Evolutionary conservation across 1,284 basidiomycete genomes (phyloP).

Genomic region (Taiwanofungus camphoratus): DNA sequence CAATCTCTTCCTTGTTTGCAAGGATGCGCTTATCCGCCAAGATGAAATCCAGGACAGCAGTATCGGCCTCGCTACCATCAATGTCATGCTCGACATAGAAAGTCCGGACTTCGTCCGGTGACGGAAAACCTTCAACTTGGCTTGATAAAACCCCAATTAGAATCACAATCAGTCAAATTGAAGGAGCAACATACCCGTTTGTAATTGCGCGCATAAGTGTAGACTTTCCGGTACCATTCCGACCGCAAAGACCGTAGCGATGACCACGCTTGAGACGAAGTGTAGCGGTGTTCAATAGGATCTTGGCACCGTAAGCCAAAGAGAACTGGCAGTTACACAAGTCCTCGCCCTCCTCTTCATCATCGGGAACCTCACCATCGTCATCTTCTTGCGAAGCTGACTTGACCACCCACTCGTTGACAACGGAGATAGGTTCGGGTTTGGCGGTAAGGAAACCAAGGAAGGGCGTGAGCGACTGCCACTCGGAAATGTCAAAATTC

Average conservation of each 20-base stretch:
- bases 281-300: constrained; percentile 91
- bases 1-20: constrained; percentile 65
- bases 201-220: constrained; percentile 97
- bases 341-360: constrained; percentile 96
- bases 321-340: constrained; percentile 99
- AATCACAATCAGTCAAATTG: constrained; percentile 3
- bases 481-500: constrained; percentile 87
- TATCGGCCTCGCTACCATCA: constrained; percentile 91
- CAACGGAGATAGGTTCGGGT: constrained; percentile 65
- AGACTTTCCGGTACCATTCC: constrained; percentile 98
- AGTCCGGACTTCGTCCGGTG: constrained; percentile 91
- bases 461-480: constrained; percentile 82
- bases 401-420: constrained; percentile 85
- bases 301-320: constrained; percentile 97
- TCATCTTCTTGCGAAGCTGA: constrained; percentile 78
- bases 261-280: constrained; percentile 98
- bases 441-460: constrained; percentile 61
- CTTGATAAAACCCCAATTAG: constrained; percentile 27
- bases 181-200: constrained; percentile 46
- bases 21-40: constrained; percentile 81
- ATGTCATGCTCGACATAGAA: constrained; percentile 99
- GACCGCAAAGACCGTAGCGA: constrained; percentile 97
- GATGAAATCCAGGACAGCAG: constrained; percentile 88
- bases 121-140: constrained; percentile 98
- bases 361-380: constrained; percentile 68